Percentiles rank a stretch among this genome's conserved stretches.
Conservation (phyloP, 768 basidiomycete species). For the Dacryopinax primogenitus region DNA sequence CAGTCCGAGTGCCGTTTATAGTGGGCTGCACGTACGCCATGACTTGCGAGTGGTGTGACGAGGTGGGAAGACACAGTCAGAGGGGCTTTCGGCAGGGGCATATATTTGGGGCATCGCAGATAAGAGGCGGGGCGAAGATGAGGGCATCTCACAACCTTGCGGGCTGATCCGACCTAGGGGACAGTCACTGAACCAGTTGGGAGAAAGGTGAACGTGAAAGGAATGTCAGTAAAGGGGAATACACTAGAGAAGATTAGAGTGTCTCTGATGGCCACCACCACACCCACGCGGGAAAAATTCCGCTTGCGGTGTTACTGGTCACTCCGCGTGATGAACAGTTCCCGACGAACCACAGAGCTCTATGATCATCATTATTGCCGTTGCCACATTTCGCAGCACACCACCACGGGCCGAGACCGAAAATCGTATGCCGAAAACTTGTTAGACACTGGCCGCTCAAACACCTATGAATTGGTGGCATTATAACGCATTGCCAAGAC, state of each 20-base stretch:
- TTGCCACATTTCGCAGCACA: not conserved
- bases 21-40: not conserved
- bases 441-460: not conserved
- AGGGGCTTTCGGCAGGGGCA: not conserved
- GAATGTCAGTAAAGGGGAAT: not conserved
- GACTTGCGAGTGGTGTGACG: not conserved
- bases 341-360: too few relatives aligned
- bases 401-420: not conserved
- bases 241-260: not conserved
- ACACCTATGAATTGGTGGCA: not conserved
- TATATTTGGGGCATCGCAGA: not conserved
- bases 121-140: not conserved
- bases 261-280: not conserved
- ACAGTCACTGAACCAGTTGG: not conserved
- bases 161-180: slow-evolving; percentile 5
- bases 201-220: not conserved
- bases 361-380: too few relatives aligned
- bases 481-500: not conserved
- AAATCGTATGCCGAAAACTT: not conserved
- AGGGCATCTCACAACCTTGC: not conserved
- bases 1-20: not conserved
- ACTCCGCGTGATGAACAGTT: not conserved
- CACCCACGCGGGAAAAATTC: slow-evolving; percentile 4
- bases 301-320: not conserved
- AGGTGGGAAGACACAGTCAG: not conserved